Base-by-base conservation (phyloP, 371 early-diverging fungal species). In the Mucor ambiguus region DNA sequence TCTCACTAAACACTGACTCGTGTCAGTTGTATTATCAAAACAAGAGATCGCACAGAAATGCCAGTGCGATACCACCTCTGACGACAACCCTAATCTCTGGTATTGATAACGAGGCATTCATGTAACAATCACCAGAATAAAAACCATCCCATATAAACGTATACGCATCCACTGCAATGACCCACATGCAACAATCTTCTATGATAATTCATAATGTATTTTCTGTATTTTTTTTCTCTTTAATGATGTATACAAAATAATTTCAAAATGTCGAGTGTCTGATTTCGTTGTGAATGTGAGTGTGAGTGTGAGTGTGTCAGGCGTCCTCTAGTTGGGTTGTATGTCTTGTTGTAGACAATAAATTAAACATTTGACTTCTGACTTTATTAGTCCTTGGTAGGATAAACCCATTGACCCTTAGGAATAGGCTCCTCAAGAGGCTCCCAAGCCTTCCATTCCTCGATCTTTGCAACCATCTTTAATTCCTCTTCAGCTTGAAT, bases 401-500 rank as follows among this genome's bases (percentile, higher is more conserved):
- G 69, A 59, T 83, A 93, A 67, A 85, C 84, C 96, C 96, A 96
- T 80, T 96, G 96, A 44, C 90, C 93, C 58, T 86, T 82, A 38
- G 93, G 92, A 46, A 88, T 85, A 54, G 88, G 87, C 52, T 83
- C 89, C 73, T 94, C 93, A 63, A 96, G 83, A 57, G 90, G 80
- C 79, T 95, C 89, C 85, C 85, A 90, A 68, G 91, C 81, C 85
- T 93, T 94, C 91, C 92, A 93, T 83, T 93, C 92, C 65, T 89
- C 89, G 89, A 97, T 91, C 79, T 92, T 90, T 64, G 71, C 78
- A 30, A 93, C 84, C 60, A 97, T 77, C 68, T 84, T 86, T 65
- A 91, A 84, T 77, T 97, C 97, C 43, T 92, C 94, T 69, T 94
- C 85, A 11, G 96, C 96, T 75, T 92, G 94, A 54, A 80, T 71